These are phyloP conservation scores for Nicotiana obtusifolia DNA, from an alignment of 257 asterid genomes.

Conservation along the genomic window DNA sequence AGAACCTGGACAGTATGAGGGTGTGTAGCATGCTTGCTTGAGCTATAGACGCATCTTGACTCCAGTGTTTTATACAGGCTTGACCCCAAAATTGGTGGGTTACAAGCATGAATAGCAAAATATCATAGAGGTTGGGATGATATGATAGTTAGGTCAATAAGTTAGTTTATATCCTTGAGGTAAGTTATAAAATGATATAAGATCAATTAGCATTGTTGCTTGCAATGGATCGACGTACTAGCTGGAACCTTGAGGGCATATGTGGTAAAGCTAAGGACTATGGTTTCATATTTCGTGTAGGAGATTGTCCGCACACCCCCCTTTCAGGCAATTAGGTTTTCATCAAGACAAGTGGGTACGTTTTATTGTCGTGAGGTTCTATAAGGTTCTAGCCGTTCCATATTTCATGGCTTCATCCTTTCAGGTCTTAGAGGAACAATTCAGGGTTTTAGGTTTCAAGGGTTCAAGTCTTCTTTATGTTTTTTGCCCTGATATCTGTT, in stretches of 20 bases:
- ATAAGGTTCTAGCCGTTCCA: background rate
- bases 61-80: background rate
- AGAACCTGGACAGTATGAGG: background rate
- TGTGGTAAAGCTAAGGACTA: background rate
- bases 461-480: background rate
- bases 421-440: too few relatives aligned
- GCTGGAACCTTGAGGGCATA: background rate
- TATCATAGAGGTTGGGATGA: background rate
- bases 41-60: background rate
- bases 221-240: background rate
- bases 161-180: background rate
- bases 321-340: too few relatives aligned
- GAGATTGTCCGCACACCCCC: background rate
- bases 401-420: too few relatives aligned
- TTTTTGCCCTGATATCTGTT: background rate
- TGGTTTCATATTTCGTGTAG: background rate
- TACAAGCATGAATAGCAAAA: background rate
- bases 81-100: background rate
- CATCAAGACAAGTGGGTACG: background rate
- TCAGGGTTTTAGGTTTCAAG: background rate
- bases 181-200: background rate
- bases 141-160: background rate
- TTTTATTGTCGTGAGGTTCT: too few relatives aligned
- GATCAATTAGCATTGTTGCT: background rate
- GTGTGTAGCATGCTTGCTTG: background rate